These are phyloP conservation scores for Candida gorgasii DNA, from an alignment of 805 yeast species.

Conservation along the genomic window DNA sequence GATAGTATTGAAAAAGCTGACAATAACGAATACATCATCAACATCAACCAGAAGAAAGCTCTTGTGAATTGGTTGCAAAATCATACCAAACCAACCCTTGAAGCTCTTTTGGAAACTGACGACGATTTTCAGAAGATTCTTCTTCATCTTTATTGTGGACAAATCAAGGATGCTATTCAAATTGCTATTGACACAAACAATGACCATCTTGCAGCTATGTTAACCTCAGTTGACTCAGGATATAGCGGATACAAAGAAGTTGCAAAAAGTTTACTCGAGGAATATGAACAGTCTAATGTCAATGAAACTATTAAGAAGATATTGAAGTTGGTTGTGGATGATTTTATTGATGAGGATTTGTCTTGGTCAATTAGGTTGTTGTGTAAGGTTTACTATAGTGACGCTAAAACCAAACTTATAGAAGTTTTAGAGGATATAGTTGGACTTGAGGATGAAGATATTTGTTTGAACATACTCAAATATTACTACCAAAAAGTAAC, in stretches of 20 bases:
- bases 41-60: constrained; percentile 30
- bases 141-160: constrained; percentile 51
- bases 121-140: constrained; percentile 55
- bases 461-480: constrained; percentile 22
- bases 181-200: constrained; percentile 62
- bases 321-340: constrained; percentile 64
- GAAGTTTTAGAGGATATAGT: constrained; percentile 15
- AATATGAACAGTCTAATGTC: constrained; percentile 53
- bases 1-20: background rate
- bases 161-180: constrained; percentile 60
- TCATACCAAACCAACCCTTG: constrained; percentile 39
- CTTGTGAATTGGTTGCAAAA: constrained; percentile 60
- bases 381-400: constrained; percentile 63
- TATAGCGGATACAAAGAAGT: constrained; percentile 54
- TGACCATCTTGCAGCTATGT: constrained; percentile 66
- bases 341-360: constrained; percentile 33
- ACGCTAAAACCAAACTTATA: constrained; percentile 19
- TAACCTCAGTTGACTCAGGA: constrained; percentile 73
- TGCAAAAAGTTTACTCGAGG: constrained; percentile 62
- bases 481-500: constrained; percentile 14
- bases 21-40: background rate
- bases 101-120: constrained; percentile 20
- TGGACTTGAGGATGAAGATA: constrained; percentile 14
- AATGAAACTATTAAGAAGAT: constrained; percentile 59
- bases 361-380: constrained; percentile 70